Evolutionary conservation across 305 asterid genomes (phyloP), one percentile per base, ranked within the genome.

Genomic region (Andrographis paniculata): DNA sequence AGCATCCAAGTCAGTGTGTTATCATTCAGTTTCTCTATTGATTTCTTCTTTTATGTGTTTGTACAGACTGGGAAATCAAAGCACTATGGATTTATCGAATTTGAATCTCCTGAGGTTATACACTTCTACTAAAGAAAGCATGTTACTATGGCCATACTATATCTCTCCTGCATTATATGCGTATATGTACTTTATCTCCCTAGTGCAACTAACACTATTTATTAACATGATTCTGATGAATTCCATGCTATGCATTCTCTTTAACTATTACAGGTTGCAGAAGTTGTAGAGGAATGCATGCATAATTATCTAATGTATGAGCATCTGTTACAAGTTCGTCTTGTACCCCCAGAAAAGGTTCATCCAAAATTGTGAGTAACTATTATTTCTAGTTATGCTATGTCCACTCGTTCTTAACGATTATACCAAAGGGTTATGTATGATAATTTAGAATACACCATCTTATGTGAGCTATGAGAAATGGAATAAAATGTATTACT

Each of bases 41-140:
- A 59, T 45, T 42, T 16, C 15, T 35, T 27, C 44, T n/a, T 54
- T 17, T 47, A 36, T 49, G 20, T 63, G 57, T 19, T 46, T 59
- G 52, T 37, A 63, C 87, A 89, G 95, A 89, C 94, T 0, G 94
- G 94, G 54, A 85, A 85, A 68, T 79, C 92, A 19, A 82, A 73
- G 82, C 95, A 89, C 68, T 89, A 72, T 64, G 95, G 95, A 56
- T 85, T 85, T 78, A 82, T 85, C 23, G 92, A 89, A 55, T 89
- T 85, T 33, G 82, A 76, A 61, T 82, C 94, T 38, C 86, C 92
- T 2, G 98, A 89, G 98, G 98, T 87, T 43, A 24, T 42, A 15
- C 50, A 43, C 12, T 24, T 47, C 9, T 63, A 20, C 45, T 60
- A 28, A 13, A 52, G 18, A 50, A 36, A 45, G 7, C 21, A 12